These are phyloP conservation scores for Ascochyta pisi DNA, from an alignment of 2,329 filamentous ascomycete species.

Conservation along the genomic window DNA sequence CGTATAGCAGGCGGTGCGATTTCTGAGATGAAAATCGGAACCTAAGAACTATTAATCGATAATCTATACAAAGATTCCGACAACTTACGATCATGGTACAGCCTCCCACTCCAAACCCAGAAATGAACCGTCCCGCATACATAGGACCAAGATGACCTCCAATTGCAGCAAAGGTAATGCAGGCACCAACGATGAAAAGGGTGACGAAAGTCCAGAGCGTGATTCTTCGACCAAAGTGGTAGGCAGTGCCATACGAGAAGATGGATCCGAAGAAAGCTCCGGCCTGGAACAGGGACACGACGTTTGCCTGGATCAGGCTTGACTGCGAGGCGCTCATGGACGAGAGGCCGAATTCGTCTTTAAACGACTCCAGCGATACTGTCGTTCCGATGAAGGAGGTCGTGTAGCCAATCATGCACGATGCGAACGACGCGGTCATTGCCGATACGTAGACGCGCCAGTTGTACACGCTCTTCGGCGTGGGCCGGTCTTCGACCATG, in stretches of 20 bases:
- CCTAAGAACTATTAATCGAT: conserved; percentile 52
- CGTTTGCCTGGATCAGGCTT: conserved; percentile 72
- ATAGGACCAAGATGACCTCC: conserved; percentile 60
- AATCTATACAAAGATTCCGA: too few relatives aligned
- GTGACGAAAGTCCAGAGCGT: conserved; percentile 61
- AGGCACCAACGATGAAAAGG: conserved; percentile 70
- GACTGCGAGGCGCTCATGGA: conserved; percentile 57
- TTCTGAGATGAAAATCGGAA: conserved; percentile 67
- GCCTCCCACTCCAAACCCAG: conserved; percentile 64
- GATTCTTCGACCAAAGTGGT: conserved; percentile 70
- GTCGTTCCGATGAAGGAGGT: conserved; percentile 80
- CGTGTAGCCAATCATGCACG: conserved; percentile 69
- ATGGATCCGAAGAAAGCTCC: conserved; percentile 80
- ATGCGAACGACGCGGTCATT: conserved; percentile 62
- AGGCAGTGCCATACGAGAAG: conserved; percentile 64
- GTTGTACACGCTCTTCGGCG: conserved; percentile 65
- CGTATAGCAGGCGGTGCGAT: conserved; percentile 65
- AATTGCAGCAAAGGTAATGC: conserved; percentile 69
- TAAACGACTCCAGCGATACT: conserved; percentile 73
- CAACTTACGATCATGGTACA: conserved; percentile 34
- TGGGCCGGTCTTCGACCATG: conserved; percentile 55
- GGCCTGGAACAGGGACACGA: conserved; percentile 82
- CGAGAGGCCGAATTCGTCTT: conserved; percentile 69
- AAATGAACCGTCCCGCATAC: conserved; percentile 64
- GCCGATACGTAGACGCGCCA: conserved; percentile 65